Evolutionary conservation across 2,329 filamentous ascomycete species (phyloP), one percentile per base, ranked within the genome.

Genomic region (Bertia moriformis): DNA sequence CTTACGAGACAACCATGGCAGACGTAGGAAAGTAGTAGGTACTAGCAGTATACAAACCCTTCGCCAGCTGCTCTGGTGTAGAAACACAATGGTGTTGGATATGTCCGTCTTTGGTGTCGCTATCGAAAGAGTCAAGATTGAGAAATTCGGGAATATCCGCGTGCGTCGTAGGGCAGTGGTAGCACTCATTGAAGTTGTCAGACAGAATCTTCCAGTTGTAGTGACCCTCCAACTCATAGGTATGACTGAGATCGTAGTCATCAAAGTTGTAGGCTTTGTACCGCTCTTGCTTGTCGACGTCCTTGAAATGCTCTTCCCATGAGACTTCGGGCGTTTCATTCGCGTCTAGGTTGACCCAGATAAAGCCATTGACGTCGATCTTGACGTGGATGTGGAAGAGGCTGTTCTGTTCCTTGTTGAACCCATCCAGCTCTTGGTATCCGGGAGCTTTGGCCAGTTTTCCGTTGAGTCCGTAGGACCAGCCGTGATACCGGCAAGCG

Each of bases 101-200:
- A 37, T 39, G 39, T 17, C 38, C 38, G 13, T 29, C 22, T 20
- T 29, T 39, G 4, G 22, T 15, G 12, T 15, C 18, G 19, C 22
- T 39, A 20, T 39, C 20, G 38, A 30, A 39, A 17, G 12, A 35
- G 12, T 13, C 12, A 13, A 67, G 55, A 39, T 66, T 59, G 37
- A 61, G 55, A 17, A 67, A 51, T 22, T 57, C 54, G 10, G 59
- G 56, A 37, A 67, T 57, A 44, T 64, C 61, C 4, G 65, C 60
- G 42, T 66, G 63, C 4, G 62, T 62, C 3, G 61, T 66, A 18
- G 59, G 56, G 48, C 63, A 67, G 50, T 67, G 63, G 46, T 68
- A 69, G 49, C 65, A 68, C 42, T 62, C 65, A 42, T 69, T 69
- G 52, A 64, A 69, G 49, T 68, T 66, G 44, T 68, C 64, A 19